phyloP scores from a whole-genome alignment of 768 basidiomycete species.

The Hygrophoropsis aurantiaca region DNA sequence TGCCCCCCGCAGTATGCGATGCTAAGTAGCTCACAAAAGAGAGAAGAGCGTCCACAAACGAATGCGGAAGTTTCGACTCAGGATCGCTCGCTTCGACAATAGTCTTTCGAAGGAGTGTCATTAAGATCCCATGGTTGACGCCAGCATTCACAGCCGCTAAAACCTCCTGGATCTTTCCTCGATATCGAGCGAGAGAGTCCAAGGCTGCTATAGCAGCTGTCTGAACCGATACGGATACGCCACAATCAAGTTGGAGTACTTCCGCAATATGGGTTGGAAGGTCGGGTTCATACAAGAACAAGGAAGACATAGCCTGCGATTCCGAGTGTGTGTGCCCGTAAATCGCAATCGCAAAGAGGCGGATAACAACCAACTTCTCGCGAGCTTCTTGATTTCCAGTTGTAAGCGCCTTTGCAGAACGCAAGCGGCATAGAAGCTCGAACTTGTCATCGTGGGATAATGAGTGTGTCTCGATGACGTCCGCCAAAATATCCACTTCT shows the following conservation, averaged over 20 bases:
- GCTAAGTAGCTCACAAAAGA: constrained; percentile 87
- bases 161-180: constrained; percentile 81
- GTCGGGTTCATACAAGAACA: constrained; percentile 96
- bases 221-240: constrained; percentile 71
- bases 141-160: constrained; percentile 90
- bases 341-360: constrained; percentile 86
- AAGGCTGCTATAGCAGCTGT: constrained; percentile 86
- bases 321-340: constrained; percentile 88
- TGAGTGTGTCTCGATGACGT: constrained; percentile 62
- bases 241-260: constrained; percentile 77
- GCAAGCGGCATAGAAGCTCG: constrained; percentile 84
- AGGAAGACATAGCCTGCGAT: constrained; percentile 68
- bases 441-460: constrained; percentile 85
- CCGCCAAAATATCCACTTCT: constrained; percentile 76
- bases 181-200: constrained; percentile 86
- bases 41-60: constrained; percentile 81
- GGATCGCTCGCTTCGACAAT: constrained; percentile 69
- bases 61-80: constrained; percentile 64
- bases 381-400: constrained; percentile 60
- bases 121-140: constrained; percentile 92
- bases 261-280: constrained; percentile 87
- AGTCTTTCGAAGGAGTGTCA: constrained; percentile 84
- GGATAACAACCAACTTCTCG: constrained; percentile 76
- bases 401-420: constrained; percentile 70
- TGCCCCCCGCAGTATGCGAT: constrained; percentile 80